These are phyloP conservation scores for Cymbopogon flexuosus DNA, from an alignment of 202 grass and related monocot species.

Conservation along the genomic window DNA sequence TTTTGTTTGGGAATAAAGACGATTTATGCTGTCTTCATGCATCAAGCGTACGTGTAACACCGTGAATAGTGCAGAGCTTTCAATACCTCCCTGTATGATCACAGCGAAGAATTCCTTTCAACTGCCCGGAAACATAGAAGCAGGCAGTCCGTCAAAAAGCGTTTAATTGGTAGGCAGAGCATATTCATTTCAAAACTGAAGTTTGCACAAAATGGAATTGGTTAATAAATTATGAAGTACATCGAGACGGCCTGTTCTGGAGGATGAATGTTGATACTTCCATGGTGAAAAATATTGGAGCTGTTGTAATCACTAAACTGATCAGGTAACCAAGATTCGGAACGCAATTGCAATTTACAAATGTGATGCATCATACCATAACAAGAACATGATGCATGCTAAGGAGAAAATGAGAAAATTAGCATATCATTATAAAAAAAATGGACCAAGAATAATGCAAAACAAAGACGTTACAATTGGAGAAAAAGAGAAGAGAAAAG, in stretches of 20 bases:
- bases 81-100: neutral
- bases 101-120: neutral
- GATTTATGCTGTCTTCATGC: neutral
- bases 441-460: constrained; percentile 8
- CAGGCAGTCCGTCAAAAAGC: neutral
- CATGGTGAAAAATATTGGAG: neutral
- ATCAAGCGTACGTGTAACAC: neutral
- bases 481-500: neutral
- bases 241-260: neutral
- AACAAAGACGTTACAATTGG: constrained; percentile 11
- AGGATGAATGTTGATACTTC: neutral
- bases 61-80: neutral
- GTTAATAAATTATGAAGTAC: neutral
- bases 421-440: constrained; percentile 26
- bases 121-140: neutral
- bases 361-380: neutral
- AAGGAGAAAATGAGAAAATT: constrained; percentile 22
- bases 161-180: neutral
- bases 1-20: neutral
- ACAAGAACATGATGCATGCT: neutral
- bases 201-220: neutral
- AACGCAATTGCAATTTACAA: constrained; percentile 28
- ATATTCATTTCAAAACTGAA: neutral
- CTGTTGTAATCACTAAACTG: neutral
- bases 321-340: neutral